phyloP scores from a whole-genome alignment of 495 filamentous ascomycete species.

The Penicillium paradoxum region DNA sequence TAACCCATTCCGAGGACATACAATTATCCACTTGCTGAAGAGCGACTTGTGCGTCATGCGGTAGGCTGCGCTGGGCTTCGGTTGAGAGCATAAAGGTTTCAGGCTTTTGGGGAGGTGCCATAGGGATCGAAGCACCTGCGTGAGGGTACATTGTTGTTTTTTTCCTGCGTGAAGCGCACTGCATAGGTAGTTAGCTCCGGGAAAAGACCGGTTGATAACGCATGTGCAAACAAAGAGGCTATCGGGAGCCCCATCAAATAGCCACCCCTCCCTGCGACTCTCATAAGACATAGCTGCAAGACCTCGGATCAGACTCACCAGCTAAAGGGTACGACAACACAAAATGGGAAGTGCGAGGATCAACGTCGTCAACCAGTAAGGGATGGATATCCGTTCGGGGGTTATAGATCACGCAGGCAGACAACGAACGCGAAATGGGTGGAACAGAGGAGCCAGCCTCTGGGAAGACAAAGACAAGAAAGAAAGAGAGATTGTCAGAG shows the following conservation, averaged over 20 bases:
- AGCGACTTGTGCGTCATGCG: conserved; percentile 94
- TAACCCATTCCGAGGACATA: conserved; percentile 48
- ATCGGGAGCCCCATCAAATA: conserved; percentile 4
- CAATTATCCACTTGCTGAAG: conserved; percentile 97
- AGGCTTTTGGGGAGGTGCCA: conserved; percentile 79
- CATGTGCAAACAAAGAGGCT: conserved; percentile 14
- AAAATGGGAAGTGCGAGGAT: conserved; percentile 4
- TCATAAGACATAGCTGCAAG: conserved; percentile 5
- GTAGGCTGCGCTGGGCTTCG: conserved; percentile 92
- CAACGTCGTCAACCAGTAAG: conserved; percentile 6
- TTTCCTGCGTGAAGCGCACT: conserved; percentile 7
- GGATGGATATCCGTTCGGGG: not conserved
- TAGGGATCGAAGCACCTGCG: conserved; percentile 50
- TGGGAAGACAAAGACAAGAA: conserved; percentile 25
- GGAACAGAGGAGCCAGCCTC: conserved; percentile 40
- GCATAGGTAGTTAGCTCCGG: conserved; percentile 13
- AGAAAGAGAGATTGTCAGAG: conserved; percentile 31
- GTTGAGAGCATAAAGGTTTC: conserved; percentile 98
- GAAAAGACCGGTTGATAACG: conserved; percentile 17
- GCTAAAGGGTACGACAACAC: not conserved
- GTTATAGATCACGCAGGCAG: not conserved
- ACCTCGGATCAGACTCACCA: conserved; percentile 10
- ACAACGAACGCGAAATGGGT: conserved; percentile 16
- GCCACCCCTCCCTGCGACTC: not conserved
- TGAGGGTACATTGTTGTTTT: conserved; percentile 47